A percentile compares a stretch with the other conserved stretches of the same genome.
Evolutionary conservation across 1,139 yeast species (phyloP).

Genomic region (Candida smagusa): DNA sequence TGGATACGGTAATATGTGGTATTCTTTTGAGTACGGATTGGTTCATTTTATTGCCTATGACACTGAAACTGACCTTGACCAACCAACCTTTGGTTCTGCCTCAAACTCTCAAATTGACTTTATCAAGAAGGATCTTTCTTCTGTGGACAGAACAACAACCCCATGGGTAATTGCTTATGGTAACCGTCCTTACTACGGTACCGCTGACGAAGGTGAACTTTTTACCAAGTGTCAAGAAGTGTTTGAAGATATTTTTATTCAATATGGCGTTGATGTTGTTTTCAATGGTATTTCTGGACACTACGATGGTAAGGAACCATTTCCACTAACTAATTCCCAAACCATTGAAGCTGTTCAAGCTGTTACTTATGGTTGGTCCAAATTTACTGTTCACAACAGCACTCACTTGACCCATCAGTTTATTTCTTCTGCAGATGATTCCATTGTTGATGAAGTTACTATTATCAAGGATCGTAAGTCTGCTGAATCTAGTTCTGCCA

Average conservation of each 20-base stretch:
- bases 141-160: conserved; percentile 4
- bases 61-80: conserved; percentile 6
- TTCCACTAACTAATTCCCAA: conserved; percentile 1
- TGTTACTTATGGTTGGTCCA: conserved; percentile 5
- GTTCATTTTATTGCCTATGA: conserved; percentile 4
- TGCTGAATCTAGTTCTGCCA: too few species aligned
- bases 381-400: conserved; percentile 4
- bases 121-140: conserved; percentile 3
- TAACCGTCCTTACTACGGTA: conserved; percentile 5
- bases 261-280: conserved; percentile 4
- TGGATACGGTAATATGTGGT: conserved; percentile 4
- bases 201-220: conserved; percentile 1
- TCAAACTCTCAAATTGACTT: conserved; percentile 5
- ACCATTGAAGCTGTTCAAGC: conserved; percentile 3
- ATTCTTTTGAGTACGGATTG: conserved; percentile 5
- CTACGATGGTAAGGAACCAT: conserved; percentile 4
- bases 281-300: conserved; percentile 6
- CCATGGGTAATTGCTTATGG: conserved; percentile 6
- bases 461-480: conserved; percentile 4
- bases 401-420: conserved; percentile 6
- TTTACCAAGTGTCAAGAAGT: conserved; percentile 3
- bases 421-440: conserved; percentile 2
- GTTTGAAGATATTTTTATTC: conserved; percentile 3
- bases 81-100: conserved; percentile 3
- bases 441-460: conserved; percentile 4